Evolutionary conservation across 202 grass and related monocot species (phyloP).

Genomic region (Schoenoplectus triqueter): DNA sequence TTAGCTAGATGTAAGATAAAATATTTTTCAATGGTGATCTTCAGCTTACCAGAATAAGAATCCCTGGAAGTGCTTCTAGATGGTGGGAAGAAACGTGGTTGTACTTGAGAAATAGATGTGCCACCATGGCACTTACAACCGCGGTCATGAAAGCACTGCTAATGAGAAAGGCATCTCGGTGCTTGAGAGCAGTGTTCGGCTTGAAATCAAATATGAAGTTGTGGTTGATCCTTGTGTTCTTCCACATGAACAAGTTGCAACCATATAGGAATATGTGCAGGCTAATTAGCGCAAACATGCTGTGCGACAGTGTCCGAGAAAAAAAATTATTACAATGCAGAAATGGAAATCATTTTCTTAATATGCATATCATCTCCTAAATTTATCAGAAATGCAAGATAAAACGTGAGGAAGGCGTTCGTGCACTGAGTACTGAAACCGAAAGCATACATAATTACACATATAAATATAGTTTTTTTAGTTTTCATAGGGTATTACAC

Average conservation of each 20-base stretch:
- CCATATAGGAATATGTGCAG: slow-evolving; percentile 93
- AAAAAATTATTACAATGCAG: not conserved
- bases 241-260: slow-evolving; percentile 93
- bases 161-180: slow-evolving; percentile 84
- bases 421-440: too few species aligned
- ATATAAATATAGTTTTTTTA: not conserved
- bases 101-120: slow-evolving; percentile 65
- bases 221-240: slow-evolving; percentile 70
- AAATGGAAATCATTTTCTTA: not conserved
- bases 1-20: not conserved
- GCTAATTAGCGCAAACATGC: slow-evolving; percentile 88
- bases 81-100: slow-evolving; percentile 44
- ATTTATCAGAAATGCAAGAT: not conserved
- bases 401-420: not conserved
- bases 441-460: too few species aligned
- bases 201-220: slow-evolving; percentile 91
- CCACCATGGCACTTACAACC: slow-evolving; percentile 58
- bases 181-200: slow-evolving; percentile 60
- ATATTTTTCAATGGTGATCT: not conserved
- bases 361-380: not conserved
- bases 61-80: slow-evolving; percentile 63
- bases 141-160: slow-evolving; percentile 80
- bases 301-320: slow-evolving; percentile 40
- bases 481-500: not conserved
- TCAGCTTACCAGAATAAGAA: slow-evolving; percentile 63